Conservation (phyloP, 768 basidiomycete genomes). For the Leccinum sublutescens region DNA sequence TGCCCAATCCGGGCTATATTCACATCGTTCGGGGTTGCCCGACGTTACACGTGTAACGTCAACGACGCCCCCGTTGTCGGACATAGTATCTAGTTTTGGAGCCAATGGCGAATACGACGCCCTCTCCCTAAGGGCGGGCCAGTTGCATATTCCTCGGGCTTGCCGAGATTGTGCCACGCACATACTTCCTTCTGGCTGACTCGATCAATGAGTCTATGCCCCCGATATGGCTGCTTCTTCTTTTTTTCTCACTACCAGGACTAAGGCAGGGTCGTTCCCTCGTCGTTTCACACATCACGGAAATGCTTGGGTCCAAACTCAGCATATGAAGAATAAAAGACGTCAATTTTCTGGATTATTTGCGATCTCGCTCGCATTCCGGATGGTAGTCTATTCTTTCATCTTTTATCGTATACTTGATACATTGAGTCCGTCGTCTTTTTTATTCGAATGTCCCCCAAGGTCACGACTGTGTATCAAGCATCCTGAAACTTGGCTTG, state of each 20-base stretch:
- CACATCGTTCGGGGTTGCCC: constrained; percentile 13
- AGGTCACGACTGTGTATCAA: no score
- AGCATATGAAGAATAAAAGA: not conserved
- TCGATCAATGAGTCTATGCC: not conserved
- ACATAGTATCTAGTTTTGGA: not conserved
- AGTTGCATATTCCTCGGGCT: constrained; percentile 4
- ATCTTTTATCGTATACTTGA: not conserved
- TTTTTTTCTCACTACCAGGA: constrained; percentile 12
- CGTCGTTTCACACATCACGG: constrained; percentile 5
- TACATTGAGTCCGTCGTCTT: not conserved
- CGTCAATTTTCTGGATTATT: not conserved
- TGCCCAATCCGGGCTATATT: not conserved
- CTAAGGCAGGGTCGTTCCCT: constrained; percentile 5
- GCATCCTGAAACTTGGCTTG: not conserved
- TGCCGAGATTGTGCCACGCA: not conserved
- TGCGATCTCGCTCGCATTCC: not conserved
- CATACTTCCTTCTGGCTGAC: not conserved
- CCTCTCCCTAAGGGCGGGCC: not conserved
- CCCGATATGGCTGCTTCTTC: not conserved
- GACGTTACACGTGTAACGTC: constrained; percentile 32
- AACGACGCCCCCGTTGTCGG: constrained; percentile 5
- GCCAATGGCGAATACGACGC: constrained; percentile 5
- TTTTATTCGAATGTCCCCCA: not conserved
- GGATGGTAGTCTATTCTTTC: not conserved
- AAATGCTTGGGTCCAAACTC: not conserved